Base-by-base conservation (phyloP, 78 protist species). In the Thecamonas trahens region DNA sequence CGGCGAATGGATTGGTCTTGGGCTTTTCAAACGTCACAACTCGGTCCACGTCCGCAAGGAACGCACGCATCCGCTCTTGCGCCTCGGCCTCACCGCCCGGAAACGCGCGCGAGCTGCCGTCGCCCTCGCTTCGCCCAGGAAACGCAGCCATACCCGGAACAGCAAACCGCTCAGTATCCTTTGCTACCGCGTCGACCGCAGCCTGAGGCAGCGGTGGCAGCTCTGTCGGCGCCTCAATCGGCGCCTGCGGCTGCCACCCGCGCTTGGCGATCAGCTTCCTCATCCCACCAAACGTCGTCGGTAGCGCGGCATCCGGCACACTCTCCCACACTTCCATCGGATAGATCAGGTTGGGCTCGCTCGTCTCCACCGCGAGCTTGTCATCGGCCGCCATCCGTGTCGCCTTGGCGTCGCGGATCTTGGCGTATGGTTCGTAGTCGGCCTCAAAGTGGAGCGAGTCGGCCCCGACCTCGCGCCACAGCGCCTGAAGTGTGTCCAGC, bases 11-110 rank as follows among this genome's bases (percentile, higher is more conserved):
- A 0, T 3, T 35, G 5, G 76, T 68, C 62, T 52, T 22, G 0
- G 83, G 83, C 76, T 77, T 77, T 37, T 50, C 64, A 18, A 77
- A 77, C 20, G 15, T 3, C 2, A 58, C 64, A 8, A 32, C 37
- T 66, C 75, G 34, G 35, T 14, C 22, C 11, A 11, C 4, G 0
- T 3, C 24, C 0, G 1, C 3, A 9, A 76, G 34, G n/a, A 13
- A 38, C 45, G 1, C 26, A 14, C 9, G 35, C 64, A 76, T 5
- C 8, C 50, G 26, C n/a, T 24, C 13, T n/a, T 42, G 75, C 26
- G 62, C 74, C 11, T 28, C 67, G 18, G 28, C 14, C 60, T 77
- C 83, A 0, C 83, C 83, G 1, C 83, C 83, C 11, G 37, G 62
- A 32, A 50, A 39, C 20, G 39, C 64, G n/a, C n/a, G n/a, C n/a